Evolutionary conservation across 2,329 filamentous ascomycete species (phyloP).

Genomic region (Fusarium sp.): DNA sequence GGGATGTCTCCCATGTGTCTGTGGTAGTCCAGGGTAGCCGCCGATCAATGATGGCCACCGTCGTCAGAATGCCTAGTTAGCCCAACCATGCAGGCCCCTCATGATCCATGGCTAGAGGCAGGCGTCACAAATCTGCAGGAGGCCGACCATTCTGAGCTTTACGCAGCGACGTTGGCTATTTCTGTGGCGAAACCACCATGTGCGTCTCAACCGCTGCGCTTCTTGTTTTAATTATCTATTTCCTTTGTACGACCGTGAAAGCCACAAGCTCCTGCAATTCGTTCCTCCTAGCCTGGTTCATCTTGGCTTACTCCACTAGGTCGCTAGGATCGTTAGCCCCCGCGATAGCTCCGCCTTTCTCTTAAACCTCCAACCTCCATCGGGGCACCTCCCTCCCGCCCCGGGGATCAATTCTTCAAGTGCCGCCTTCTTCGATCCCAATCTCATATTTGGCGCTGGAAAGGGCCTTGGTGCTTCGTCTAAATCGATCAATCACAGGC

Average conservation of each 20-base stretch:
- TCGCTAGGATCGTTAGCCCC: slow-evolving; percentile 20
- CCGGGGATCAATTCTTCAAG: neutral
- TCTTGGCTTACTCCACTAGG: slow-evolving; percentile 22
- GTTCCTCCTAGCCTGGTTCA: neutral
- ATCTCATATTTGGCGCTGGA: neutral
- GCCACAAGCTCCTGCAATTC: neutral
- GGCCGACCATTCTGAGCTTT: slow-evolving; percentile 34
- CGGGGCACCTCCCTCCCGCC: neutral
- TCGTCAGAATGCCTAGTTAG: slow-evolving; percentile 9
- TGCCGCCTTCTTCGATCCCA: neutral
- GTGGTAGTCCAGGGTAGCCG: neutral
- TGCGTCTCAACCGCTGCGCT: neutral
- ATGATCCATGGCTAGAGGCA: neutral
- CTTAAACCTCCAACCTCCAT: neutral
- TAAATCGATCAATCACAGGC: neutral
- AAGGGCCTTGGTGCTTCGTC: neutral
- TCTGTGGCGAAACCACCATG: neutral
- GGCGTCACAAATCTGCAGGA: slow-evolving; percentile 29
- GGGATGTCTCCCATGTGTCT: neutral
- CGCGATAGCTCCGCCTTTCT: neutral
- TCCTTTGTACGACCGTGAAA: neutral
- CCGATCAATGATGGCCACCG: neutral
- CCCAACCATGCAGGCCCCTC: slow-evolving; percentile 5
- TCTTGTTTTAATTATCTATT: neutral
- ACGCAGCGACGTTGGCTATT: slow-evolving; percentile 5